Percentiles rank a stretch among this genome's conserved stretches.
phyloP scores from a whole-genome alignment of 768 basidiomycete species.

The Suillus spraguei region DNA sequence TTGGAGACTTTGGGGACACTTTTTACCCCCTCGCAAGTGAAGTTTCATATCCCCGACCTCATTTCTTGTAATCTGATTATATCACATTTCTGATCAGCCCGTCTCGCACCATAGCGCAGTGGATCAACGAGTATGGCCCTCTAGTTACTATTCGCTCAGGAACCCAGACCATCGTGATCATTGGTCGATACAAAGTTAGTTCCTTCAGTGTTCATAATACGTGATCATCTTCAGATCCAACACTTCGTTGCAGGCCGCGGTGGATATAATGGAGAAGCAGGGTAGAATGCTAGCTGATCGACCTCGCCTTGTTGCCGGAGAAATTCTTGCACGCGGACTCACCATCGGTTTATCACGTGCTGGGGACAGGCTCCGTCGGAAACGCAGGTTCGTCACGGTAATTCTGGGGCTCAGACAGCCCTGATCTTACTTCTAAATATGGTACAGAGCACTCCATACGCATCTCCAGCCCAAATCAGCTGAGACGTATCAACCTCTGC shows the following conservation, averaged over 20 bases:
- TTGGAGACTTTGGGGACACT: not conserved
- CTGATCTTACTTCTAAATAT: not conserved
- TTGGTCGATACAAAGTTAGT: not conserved
- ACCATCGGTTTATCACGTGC: not conserved
- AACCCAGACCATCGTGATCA: too few relatives aligned
- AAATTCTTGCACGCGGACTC: not conserved
- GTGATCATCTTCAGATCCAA: not conserved
- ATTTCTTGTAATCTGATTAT: not conserved
- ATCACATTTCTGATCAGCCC: not conserved
- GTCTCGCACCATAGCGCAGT: not conserved
- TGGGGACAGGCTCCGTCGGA: not conserved
- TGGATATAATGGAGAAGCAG: not conserved
- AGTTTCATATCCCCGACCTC: not conserved
- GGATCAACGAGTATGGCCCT: slow-evolving; percentile 1
- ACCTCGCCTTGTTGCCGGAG: too few relatives aligned
- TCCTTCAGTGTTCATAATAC: not conserved
- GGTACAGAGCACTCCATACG: slow-evolving; percentile 2
- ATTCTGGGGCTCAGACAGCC: not conserved
- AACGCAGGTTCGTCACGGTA: not conserved
- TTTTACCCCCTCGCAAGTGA: not conserved
- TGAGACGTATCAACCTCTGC: not conserved
- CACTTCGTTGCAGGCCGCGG: not conserved
- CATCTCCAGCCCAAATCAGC: slow-evolving; percentile 16
- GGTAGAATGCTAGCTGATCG: not conserved
- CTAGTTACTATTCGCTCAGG: not conserved